A percentile compares a stretch with the other conserved stretches of the same genome.
phyloP scores from a whole-genome alignment of 108 stramenopile genomes.

The Aurantiochytrium sp. region DNA sequence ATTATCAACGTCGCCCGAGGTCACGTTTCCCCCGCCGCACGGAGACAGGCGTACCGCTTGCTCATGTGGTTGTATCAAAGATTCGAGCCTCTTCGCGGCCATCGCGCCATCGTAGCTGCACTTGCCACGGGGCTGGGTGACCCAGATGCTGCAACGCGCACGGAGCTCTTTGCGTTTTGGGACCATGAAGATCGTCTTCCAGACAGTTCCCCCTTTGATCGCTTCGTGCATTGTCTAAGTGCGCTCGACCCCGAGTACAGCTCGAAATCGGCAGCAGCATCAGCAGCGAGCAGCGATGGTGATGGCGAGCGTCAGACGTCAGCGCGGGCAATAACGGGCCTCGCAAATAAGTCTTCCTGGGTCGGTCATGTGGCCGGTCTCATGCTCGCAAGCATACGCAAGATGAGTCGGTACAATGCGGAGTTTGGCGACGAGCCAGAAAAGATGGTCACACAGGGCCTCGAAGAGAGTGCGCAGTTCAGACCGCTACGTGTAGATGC shows the following conservation, averaged over 20 bases:
- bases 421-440: neutral
- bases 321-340: neutral
- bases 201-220: neutral
- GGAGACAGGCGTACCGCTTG: neutral
- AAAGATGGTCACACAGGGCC: neutral
- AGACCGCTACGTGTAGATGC: neutral
- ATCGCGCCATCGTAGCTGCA: neutral
- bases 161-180: neutral
- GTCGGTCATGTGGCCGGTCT: neutral
- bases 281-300: neutral
- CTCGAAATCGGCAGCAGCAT: too few relatives aligned
- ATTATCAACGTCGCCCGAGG: neutral
- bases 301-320: neutral
- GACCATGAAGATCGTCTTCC: neutral
- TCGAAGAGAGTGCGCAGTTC: neutral
- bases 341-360: neutral
- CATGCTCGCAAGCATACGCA: neutral
- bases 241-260: neutral
- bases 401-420: neutral
- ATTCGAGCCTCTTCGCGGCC: neutral
- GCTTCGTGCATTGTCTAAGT: neutral
- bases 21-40: neutral
- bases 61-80: neutral
- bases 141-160: neutral
- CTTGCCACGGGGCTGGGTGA: neutral